Percentiles rank a stretch among this genome's conserved stretches.
These are phyloP conservation scores for Emergomyces africanus DNA, from an alignment of 2,329 filamentous ascomycete species.

Conservation along the genomic window DNA sequence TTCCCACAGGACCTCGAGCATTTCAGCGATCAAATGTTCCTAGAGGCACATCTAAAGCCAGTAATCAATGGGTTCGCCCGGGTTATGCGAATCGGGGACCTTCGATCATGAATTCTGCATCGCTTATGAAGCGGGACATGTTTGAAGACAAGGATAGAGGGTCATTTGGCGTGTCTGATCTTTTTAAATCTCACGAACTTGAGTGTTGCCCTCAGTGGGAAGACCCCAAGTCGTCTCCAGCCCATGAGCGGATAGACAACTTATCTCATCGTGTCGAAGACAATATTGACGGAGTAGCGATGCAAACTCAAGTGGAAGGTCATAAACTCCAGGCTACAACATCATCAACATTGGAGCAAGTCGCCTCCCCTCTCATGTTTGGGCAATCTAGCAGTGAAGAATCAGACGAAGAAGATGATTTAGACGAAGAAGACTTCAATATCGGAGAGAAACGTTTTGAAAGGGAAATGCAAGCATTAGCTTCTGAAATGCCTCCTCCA, in stretches of 20 bases:
- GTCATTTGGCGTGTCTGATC: background rate
- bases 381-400: conserved; percentile 30
- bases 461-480: conserved; percentile 31
- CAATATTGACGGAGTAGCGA: background rate
- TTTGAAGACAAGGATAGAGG: conserved; percentile 17
- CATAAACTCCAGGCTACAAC: background rate
- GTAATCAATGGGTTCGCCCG: conserved; percentile 28
- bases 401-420: conserved; percentile 31
- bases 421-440: conserved; percentile 36
- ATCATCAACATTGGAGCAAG: conserved; percentile 3
- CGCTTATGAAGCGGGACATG: conserved; percentile 20
- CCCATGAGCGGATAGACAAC: background rate
- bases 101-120: conserved; percentile 6
- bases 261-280: background rate
- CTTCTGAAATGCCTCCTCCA: conserved; percentile 30
- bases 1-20: conserved; percentile 31
- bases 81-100: conserved; percentile 16
- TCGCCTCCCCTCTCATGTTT: conserved; percentile 16
- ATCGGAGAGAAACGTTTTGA: conserved; percentile 33
- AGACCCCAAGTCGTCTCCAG: background rate
- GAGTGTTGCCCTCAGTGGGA: background rate
- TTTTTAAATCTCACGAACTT: background rate
- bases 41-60: conserved; percentile 22
- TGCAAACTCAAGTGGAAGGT: background rate
- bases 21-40: conserved; percentile 21